These are phyloP conservation scores for Trichomonascus vanleenenianus DNA, from an alignment of 805 yeast species.

Conservation along the genomic window DNA sequence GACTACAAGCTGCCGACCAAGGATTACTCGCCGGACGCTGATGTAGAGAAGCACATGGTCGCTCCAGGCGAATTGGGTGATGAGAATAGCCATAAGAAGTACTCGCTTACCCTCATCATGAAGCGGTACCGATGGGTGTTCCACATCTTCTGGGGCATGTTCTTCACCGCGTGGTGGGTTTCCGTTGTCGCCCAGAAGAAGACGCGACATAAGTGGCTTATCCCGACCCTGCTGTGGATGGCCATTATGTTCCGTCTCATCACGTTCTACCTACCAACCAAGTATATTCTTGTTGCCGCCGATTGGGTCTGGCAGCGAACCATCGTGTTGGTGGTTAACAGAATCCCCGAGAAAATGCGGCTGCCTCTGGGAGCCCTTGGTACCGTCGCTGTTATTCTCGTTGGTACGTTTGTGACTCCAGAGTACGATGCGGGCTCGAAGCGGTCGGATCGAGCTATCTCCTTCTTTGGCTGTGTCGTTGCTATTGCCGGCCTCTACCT, in stretches of 20 bases:
- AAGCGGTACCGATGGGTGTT: constrained; percentile 14
- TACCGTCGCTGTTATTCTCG: constrained; percentile 40
- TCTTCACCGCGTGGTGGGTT: constrained; percentile 53
- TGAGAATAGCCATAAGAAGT: constrained; percentile 1
- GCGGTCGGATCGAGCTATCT: constrained; percentile 47
- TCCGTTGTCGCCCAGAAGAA: constrained; percentile 44
- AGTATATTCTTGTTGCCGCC: constrained; percentile 24
- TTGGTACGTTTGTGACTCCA: constrained; percentile 47
- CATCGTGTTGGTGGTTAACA: constrained; percentile 19
- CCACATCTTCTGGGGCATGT: constrained; percentile 27
- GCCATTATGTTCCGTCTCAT: constrained; percentile 44
- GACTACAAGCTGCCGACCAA: neutral
- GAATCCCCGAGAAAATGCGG: constrained; percentile 39
- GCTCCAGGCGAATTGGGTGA: constrained; percentile 3
- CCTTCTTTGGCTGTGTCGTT: constrained; percentile 48
- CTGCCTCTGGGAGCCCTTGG: constrained; percentile 37
- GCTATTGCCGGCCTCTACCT: constrained; percentile 37
- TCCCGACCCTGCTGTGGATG: constrained; percentile 48
- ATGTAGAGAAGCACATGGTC: constrained; percentile 3
- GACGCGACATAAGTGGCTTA: constrained; percentile 46
- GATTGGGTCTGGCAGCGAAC: constrained; percentile 28
- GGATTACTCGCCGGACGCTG: neutral
- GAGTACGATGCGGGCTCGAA: constrained; percentile 36
- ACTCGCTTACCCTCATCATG: neutral
- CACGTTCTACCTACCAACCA: constrained; percentile 40